Evolutionary conservation across 2,329 filamentous ascomycete genomes (phyloP).

Genomic region (Fusarium goolgardi): DNA sequence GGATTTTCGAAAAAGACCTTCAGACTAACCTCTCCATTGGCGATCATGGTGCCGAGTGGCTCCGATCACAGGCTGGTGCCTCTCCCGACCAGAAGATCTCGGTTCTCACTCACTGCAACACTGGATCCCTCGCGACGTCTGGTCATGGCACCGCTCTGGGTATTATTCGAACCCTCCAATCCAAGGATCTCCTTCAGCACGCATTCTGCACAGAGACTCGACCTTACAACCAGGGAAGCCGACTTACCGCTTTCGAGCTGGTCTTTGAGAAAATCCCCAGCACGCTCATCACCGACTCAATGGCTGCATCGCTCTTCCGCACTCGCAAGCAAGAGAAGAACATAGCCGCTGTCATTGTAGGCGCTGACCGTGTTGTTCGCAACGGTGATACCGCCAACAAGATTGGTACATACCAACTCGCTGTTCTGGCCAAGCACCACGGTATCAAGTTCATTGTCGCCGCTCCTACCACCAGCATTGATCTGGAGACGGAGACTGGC

Average conservation of each 20-base stretch:
- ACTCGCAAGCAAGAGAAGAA: constrained; percentile 70
- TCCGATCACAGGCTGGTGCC: constrained; percentile 69
- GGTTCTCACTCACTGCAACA: constrained; percentile 98
- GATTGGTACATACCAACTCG: constrained; percentile 93
- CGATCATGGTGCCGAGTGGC: constrained; percentile 83
- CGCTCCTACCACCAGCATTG: constrained; percentile 93
- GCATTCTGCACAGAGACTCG: constrained; percentile 97
- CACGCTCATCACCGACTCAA: constrained; percentile 94
- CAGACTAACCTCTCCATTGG: constrained; percentile 90
- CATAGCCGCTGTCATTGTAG: constrained; percentile 90
- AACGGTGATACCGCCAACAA: constrained; percentile 99
- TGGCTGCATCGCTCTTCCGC: constrained; percentile 87
- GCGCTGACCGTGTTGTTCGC: constrained; percentile 92
- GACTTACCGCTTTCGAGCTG: constrained; percentile 96
- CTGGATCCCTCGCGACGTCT: constrained; percentile 93
- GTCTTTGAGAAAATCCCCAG: constrained; percentile 92
- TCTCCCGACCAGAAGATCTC: constrained; percentile 67
- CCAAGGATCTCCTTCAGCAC: constrained; percentile 74
- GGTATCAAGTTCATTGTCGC: constrained; percentile 95
- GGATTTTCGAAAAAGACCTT: constrained; percentile 88
- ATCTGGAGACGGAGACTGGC: constrained; percentile 82
- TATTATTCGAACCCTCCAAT: constrained; percentile 86
- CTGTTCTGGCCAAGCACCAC: constrained; percentile 89
- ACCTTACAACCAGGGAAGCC: constrained; percentile 97
- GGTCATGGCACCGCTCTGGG: constrained; percentile 97